Percentiles rank a stretch among this genome's conserved stretches.
phyloP scores from a whole-genome alignment of 192 early-diverging fungal genomes.

The Funneliformis mosseae region DNA sequence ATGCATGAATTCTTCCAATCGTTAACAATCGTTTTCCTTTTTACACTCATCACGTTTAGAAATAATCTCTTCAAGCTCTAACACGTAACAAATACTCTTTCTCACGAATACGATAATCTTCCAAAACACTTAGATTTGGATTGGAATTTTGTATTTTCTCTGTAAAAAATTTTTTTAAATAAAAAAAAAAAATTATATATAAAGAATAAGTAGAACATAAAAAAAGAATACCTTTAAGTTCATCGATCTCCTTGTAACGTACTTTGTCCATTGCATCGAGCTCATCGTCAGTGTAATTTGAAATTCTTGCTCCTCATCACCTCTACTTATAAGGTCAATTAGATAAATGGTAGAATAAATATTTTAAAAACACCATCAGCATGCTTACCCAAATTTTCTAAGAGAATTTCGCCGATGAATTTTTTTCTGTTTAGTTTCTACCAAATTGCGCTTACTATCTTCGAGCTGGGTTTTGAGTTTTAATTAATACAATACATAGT shows the following conservation, averaged over 20 bases:
- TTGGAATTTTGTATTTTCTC: not conserved
- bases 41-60: too few species aligned
- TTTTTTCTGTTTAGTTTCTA: constrained; percentile 59
- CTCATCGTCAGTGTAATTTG: constrained; percentile 62
- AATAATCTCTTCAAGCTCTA: constrained; percentile 81
- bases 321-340: not conserved
- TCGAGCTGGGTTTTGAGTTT: constrained; percentile 69
- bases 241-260: constrained; percentile 68
- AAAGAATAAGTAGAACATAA: not conserved
- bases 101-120: constrained; percentile 84
- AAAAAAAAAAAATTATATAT: not conserved
- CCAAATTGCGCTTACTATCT: constrained; percentile 59
- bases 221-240: not conserved
- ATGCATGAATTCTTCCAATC: constrained; percentile 93
- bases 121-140: constrained; percentile 87
- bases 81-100: too few species aligned
- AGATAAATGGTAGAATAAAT: constrained; percentile 18
- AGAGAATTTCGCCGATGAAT: constrained; percentile 56
- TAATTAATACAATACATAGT: constrained; percentile 36
- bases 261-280: constrained; percentile 66
- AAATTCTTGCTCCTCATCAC: constrained; percentile 56
- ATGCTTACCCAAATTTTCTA: constrained; percentile 40
- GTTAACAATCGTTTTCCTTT: too few species aligned
- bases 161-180: not conserved
- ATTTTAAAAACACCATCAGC: constrained; percentile 1